These are phyloP conservation scores for Gremmenia infestans DNA, from an alignment of 2,329 filamentous ascomycete species.

Conservation along the genomic window DNA sequence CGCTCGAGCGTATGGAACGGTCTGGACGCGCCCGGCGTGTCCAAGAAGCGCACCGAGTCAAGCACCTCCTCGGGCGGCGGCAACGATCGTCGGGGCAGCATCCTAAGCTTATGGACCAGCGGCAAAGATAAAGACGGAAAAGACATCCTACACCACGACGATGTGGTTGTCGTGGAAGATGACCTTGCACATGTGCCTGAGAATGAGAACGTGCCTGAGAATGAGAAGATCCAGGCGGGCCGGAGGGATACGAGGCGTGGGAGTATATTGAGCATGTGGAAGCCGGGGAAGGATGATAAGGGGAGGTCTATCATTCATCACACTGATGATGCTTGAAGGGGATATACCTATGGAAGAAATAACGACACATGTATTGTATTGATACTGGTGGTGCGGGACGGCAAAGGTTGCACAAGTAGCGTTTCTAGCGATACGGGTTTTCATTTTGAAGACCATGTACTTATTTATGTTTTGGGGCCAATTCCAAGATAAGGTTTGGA, in stretches of 20 bases:
- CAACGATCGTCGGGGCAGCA: not conserved
- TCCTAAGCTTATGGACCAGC: not conserved
- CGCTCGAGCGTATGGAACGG: slow-evolving; percentile 13
- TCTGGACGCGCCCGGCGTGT: not conserved
- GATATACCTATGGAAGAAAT: not conserved
- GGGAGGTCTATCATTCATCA: not conserved
- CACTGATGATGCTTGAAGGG: not conserved
- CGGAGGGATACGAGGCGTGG: not conserved
- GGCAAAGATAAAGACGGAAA: slow-evolving; percentile 1
- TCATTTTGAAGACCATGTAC: not conserved
- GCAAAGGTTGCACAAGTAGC: not conserved
- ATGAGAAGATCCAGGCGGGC: not conserved
- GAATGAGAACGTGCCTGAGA: not conserved
- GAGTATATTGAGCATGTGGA: slow-evolving; percentile 6
- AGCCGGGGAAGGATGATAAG: not conserved
- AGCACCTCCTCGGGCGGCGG: not conserved
- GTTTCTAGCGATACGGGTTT: not conserved
- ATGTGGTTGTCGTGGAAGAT: not conserved
- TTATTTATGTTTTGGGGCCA: not conserved
- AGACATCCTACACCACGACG: not conserved
- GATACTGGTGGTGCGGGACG: not conserved
- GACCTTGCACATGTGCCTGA: not conserved
- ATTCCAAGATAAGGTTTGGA: too few species aligned
- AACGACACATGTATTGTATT: not conserved
- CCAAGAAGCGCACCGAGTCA: not conserved